A percentile compares a stretch with the other conserved stretches of the same genome.
Conservation (phyloP, 2,329 filamentous ascomycete species). For the Pseudocercospora eumusae region DNA sequence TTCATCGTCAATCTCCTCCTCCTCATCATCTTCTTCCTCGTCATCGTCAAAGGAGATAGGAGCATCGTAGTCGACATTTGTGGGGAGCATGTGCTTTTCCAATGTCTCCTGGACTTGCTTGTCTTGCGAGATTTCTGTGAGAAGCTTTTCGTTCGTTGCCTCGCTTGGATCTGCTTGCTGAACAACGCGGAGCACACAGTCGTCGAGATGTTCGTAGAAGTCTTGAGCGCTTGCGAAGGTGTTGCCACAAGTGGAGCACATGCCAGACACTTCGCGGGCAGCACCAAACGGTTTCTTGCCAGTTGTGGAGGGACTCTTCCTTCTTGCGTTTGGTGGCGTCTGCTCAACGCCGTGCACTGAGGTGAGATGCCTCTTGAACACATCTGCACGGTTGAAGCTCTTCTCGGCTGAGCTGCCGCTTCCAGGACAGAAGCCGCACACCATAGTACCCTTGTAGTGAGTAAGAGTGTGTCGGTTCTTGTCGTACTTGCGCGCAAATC, state of each 20-base stretch:
- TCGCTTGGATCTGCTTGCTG: constrained; percentile 60
- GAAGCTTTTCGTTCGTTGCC: constrained; percentile 58
- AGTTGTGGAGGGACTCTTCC: constrained; percentile 59
- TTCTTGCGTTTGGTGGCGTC: constrained; percentile 86
- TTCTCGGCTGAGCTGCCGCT: constrained; percentile 88
- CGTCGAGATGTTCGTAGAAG: constrained; percentile 92
- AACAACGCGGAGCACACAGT: constrained; percentile 65
- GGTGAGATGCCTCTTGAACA: constrained; percentile 92
- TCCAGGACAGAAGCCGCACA: constrained; percentile 90
- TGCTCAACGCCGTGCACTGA: constrained; percentile 91
- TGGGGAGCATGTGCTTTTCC: constrained; percentile 59
- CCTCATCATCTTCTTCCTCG: constrained; percentile 62
- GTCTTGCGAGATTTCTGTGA: constrained; percentile 62
- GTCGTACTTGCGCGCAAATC: constrained; percentile 93
- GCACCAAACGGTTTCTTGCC: constrained; percentile 69
- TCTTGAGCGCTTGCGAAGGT: constrained; percentile 87
- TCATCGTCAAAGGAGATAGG: constrained; percentile 53
- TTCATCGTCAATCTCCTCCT: constrained; percentile 56
- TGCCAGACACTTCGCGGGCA: constrained; percentile 75
- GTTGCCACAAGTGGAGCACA: constrained; percentile 86
- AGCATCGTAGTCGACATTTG: constrained; percentile 48
- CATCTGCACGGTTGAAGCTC: constrained; percentile 92
- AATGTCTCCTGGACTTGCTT: constrained; percentile 59
- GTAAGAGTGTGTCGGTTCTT: constrained; percentile 93
- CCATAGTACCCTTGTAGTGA: constrained; percentile 97